Evolutionary conservation across 2,329 filamentous ascomycete species (phyloP), one percentile per base, ranked within the genome.

Genomic region (Fusarium stilboides): DNA sequence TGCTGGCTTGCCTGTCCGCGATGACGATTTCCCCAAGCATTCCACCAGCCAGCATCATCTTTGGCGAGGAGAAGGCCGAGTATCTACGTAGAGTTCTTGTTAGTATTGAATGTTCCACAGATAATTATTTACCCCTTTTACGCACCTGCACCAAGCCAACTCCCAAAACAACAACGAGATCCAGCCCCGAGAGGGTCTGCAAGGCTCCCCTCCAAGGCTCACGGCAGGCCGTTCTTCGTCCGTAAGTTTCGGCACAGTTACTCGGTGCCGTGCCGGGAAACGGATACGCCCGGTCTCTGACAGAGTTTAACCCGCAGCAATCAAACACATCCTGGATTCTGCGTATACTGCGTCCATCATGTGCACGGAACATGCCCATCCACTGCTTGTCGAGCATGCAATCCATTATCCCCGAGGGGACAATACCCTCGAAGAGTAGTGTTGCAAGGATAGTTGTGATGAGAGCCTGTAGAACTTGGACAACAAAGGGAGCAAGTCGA

Each of bases 281-380:
- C 0, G 91, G 91, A 81, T 85, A 92, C 0, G 87, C 85, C 69
- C 86, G 87, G 72, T 94, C 90, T 31, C 75, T 77, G 28, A 87
- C 75, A 6, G 81, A 84, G 57, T 83, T 83, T 34, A 92, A 81
- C 0, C 91, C 91, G 69, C 91, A 94, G 79, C 91, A 94, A 9
- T 85, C 75, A 33, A 92, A 85, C 0, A 84, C 77, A 74, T 93
- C 88, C 73, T 94, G 91, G 51, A 94, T 90, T 3, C 79, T 77
- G 42, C 83, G 80, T 58, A 93, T 85, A 3, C 82, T 77, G 1
- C 70, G 66, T 1, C 66, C 82, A 56, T 92, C 81, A 62, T 89
- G 87, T 0, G 73, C 69, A 1, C 68, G 76, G 70, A 83, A 92
- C 59, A 92, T 74, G 4, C 61, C 66, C 69, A 82, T 79, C 91